Conservation (phyloP, 352 stramenopile species). For the Phytopythium vexans region DNA sequence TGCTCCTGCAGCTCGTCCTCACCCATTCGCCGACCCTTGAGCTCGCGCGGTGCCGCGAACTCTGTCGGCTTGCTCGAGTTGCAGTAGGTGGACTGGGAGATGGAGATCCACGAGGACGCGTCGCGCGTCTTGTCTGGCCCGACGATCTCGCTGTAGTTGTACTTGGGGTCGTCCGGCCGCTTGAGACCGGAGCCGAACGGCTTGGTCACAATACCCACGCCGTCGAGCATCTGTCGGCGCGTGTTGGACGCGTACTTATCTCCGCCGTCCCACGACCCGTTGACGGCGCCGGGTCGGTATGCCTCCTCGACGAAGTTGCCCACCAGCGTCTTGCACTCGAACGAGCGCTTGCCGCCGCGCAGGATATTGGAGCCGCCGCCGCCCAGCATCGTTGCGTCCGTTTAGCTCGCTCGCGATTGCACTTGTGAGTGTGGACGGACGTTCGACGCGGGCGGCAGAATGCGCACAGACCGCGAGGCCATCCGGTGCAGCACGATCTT, state of each 20-base stretch:
- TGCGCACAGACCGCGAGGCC: no score
- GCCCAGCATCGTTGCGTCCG: slow-evolving; percentile 24
- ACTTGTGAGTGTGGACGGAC: no score
- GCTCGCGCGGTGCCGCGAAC: slow-evolving; percentile 59
- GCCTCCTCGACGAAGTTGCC: slow-evolving; percentile 83
- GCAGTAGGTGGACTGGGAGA: slow-evolving; percentile 52
- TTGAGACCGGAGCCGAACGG: slow-evolving; percentile 53
- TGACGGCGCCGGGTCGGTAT: slow-evolving; percentile 53
- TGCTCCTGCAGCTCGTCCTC: slow-evolving; percentile 56
- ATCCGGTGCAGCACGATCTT: no score
- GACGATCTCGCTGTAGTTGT: slow-evolving; percentile 67
- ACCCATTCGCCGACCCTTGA: slow-evolving; percentile 40
- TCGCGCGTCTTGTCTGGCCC: slow-evolving; percentile 53
- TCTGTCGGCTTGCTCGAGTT: slow-evolving; percentile 56
- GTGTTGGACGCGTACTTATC: slow-evolving; percentile 55
- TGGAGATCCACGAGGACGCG: slow-evolving; percentile 48
- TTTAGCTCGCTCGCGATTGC: background rate
- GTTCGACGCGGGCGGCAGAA: no score
- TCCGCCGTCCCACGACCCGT: slow-evolving; percentile 34
- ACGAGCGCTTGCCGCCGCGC: slow-evolving; percentile 71
- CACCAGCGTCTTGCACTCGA: slow-evolving; percentile 74
- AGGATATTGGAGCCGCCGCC: slow-evolving; percentile 80
- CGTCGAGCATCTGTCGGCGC: slow-evolving; percentile 53
- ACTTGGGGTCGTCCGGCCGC: slow-evolving; percentile 49
- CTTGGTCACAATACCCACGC: slow-evolving; percentile 21